Conservation (phyloP, 257 asterid species). For the Phtheirospermum japonicum region DNA sequence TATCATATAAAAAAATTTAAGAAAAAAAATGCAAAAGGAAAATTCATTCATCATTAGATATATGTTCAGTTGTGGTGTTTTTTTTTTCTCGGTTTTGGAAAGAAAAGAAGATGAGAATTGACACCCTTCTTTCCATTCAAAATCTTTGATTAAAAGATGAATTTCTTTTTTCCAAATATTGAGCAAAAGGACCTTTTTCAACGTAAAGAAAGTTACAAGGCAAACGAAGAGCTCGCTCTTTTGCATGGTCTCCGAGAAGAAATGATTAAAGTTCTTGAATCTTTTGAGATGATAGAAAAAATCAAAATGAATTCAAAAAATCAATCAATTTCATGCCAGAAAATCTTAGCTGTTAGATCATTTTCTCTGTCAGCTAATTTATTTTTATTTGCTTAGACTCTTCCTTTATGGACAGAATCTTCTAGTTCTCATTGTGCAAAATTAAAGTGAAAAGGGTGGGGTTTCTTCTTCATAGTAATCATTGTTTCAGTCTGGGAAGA, state of each 20-base stretch:
- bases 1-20: too few species aligned
- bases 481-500: conserved; percentile 29
- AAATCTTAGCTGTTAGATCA: conserved; percentile 57
- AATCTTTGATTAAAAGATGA: conserved; percentile 36
- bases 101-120: conserved; percentile 24
- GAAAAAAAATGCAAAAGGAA: too few species aligned
- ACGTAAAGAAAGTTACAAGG: conserved; percentile 38
- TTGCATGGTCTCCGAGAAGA: conserved; percentile 89
- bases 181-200: conserved; percentile 44
- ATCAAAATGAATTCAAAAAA: background rate
- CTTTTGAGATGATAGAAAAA: conserved; percentile 35
- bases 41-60: background rate
- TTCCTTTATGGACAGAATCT: conserved; percentile 58
- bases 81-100: background rate
- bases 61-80: too few species aligned
- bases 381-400: conserved; percentile 43
- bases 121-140: conserved; percentile 29
- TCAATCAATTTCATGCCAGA: conserved; percentile 43
- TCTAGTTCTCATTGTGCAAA: conserved; percentile 45
- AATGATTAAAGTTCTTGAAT: conserved; percentile 57
- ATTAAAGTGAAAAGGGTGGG: conserved; percentile 5
- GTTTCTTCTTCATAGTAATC: conserved; percentile 30
- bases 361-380: conserved; percentile 42
- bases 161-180: conserved; percentile 34
- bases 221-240: conserved; percentile 31